These are phyloP conservation scores for Xylaria sp. DNA, from an alignment of 2,329 filamentous ascomycete genomes.

Conservation along the genomic window DNA sequence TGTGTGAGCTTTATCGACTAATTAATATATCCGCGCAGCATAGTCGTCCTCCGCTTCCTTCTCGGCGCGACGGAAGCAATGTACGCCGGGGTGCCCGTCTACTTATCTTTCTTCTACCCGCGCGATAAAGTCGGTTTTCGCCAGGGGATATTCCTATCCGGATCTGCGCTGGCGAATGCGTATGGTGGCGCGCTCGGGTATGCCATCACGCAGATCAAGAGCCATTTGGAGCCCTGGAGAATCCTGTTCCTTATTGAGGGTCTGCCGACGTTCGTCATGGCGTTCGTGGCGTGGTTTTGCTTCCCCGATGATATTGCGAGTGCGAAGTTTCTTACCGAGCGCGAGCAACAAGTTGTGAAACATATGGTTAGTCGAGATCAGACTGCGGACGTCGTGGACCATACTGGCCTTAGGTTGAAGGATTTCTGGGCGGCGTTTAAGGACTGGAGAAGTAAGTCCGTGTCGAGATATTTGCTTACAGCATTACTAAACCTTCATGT, in stretches of 20 bases:
- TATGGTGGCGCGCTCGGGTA: slow-evolving; percentile 55
- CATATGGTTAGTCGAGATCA: slow-evolving; percentile 41
- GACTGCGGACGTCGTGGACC: slow-evolving; percentile 38
- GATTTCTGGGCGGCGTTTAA: slow-evolving; percentile 40
- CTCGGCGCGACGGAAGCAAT: slow-evolving; percentile 56
- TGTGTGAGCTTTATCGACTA: neutral
- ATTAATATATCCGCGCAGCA: slow-evolving; percentile 18
- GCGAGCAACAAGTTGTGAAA: slow-evolving; percentile 50
- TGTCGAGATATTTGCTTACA: neutral
- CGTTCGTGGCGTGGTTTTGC: slow-evolving; percentile 54
- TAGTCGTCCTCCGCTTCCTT: slow-evolving; percentile 56
- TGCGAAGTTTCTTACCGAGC: slow-evolving; percentile 47
- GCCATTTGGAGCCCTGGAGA: slow-evolving; percentile 49
- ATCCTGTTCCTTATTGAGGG: slow-evolving; percentile 62
- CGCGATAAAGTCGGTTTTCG: slow-evolving; percentile 66
- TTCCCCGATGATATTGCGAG: slow-evolving; percentile 53
- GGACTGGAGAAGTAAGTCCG: slow-evolving; percentile 41
- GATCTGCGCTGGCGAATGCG: slow-evolving; percentile 53
- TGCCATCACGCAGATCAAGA: slow-evolving; percentile 49
- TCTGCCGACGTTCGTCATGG: slow-evolving; percentile 56
- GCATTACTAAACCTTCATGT: neutral
- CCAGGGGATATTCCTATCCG: slow-evolving; percentile 64
- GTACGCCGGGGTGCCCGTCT: slow-evolving; percentile 53
- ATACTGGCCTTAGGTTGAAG: slow-evolving; percentile 36
- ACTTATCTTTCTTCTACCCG: slow-evolving; percentile 68